Percentiles rank a stretch among this genome's conserved stretches.
These are phyloP conservation scores for Aspergillus fijiensis DNA, from an alignment of 2,329 filamentous ascomycete species.

Conservation along the genomic window DNA sequence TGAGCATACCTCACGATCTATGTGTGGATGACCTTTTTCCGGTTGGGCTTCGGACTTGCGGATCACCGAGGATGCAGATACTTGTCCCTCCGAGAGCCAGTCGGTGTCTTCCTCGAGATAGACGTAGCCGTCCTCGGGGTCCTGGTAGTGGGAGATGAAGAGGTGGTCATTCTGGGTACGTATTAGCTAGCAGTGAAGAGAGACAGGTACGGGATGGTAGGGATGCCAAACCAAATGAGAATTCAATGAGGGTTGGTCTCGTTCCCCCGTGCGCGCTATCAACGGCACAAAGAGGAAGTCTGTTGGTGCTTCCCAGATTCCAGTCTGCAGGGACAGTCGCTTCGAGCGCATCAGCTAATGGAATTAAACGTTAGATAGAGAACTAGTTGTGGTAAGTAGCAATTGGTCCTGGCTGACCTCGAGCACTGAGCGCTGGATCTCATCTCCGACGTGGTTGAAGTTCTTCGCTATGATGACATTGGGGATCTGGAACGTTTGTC, in stretches of 20 bases:
- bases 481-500: slow-evolving; percentile 59
- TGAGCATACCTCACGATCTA: slow-evolving; percentile 25
- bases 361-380: slow-evolving; percentile 22
- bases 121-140: slow-evolving; percentile 67
- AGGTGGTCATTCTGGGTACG: slow-evolving; percentile 69
- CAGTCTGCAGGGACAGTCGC: slow-evolving; percentile 72
- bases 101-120: slow-evolving; percentile 66
- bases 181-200: slow-evolving; percentile 1
- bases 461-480: slow-evolving; percentile 81
- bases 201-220: neutral
- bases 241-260: slow-evolving; percentile 36
- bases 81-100: slow-evolving; percentile 36
- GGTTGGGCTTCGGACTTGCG: slow-evolving; percentile 26
- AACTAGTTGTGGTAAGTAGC: neutral
- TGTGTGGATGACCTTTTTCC: slow-evolving; percentile 18
- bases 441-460: slow-evolving; percentile 69
- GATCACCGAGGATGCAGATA: slow-evolving; percentile 40
- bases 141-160: slow-evolving; percentile 84
- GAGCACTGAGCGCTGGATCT: slow-evolving; percentile 77
- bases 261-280: slow-evolving; percentile 45
- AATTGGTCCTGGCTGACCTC: slow-evolving; percentile 45
- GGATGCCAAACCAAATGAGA: slow-evolving; percentile 40
- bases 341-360: slow-evolving; percentile 73
- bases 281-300: slow-evolving; percentile 79
- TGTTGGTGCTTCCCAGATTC: slow-evolving; percentile 71